Evolutionary conservation across 495 filamentous ascomycete genomes (phyloP), one percentile per base, ranked within the genome.

Genomic region (Aspergillus kassunensis): DNA sequence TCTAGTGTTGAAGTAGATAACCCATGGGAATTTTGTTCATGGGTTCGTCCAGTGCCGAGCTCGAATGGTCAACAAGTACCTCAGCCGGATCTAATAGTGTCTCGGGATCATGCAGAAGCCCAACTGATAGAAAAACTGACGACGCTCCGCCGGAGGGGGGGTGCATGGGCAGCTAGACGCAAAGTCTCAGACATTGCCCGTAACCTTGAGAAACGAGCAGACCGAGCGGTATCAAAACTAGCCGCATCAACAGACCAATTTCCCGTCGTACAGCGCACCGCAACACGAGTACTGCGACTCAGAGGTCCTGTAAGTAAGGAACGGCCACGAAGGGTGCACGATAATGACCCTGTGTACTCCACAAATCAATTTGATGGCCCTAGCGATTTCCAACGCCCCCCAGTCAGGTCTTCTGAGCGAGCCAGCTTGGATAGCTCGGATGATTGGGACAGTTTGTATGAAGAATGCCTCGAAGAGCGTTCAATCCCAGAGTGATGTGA

Each of bases 391-490:
- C 18, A 34, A 6, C 19, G 19, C 18, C 7, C 18, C n/a, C 15
- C 33, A 25, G 24, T 3, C 4, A 25, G 21, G 13, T 13, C 46
- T 13, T 6, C 37, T 6, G 27, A 41, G 33, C 36, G 45, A 39
- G 30, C 25, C 0, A 46, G 49, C 30, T 49, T 49, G 19, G 53
- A 49, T 15, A 39, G 16, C 20, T 41, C 57, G 20, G 58, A 57
- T 9, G 62, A 64, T 9, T 52, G 58, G 49, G 62, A 54, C 12
- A 62, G 49, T 45, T 44, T 52, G 35, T 62, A 68, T 31, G 58
- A 59, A 25, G 65, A 68, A 19, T 63, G 65, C 49, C 49, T 68
- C 25, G 56, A 62, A 11, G 65, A 63, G 57, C 67, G 30, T 18
- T 44, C 57, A 1, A 49, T 52, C 15, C 53, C 44, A 8, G 53